Evolutionary conservation across 768 basidiomycete genomes (phyloP).

Genomic region (Dioszegia hungarica): DNA sequence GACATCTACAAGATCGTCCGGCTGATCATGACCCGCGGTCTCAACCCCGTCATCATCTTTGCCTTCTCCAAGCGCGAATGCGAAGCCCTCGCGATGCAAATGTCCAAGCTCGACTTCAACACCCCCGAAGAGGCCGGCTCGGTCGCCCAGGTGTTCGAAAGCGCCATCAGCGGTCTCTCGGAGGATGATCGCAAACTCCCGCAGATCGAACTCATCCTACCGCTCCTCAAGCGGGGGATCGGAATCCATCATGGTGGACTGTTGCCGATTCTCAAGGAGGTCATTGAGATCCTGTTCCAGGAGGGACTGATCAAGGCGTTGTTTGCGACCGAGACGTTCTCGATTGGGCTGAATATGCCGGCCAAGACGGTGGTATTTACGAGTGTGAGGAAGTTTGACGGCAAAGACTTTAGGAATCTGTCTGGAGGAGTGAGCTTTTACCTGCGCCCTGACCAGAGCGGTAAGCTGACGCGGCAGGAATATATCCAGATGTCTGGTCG

Average conservation of each 20-base stretch:
- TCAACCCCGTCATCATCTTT: conserved; percentile 97
- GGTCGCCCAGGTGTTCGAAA: conserved; percentile 82
- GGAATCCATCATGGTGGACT: conserved; percentile 98
- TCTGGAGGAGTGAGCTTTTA: conserved; percentile 52
- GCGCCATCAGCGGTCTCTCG: conserved; percentile 83
- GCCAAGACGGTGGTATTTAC: conserved; percentile 99
- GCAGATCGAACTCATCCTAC: conserved; percentile 86
- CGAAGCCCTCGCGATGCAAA: conserved; percentile 79
- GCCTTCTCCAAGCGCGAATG: conserved; percentile 98
- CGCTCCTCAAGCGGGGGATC: conserved; percentile 87
- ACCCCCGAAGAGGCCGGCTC: conserved; percentile 83
- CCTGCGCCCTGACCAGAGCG: neutral
- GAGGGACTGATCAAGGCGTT: conserved; percentile 96
- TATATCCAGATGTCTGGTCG: conserved; percentile 99
- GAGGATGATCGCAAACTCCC: conserved; percentile 82
- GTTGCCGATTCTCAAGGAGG: conserved; percentile 94
- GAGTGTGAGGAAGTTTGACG: conserved; percentile 90
- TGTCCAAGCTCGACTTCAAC: conserved; percentile 96
- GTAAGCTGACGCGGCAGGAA: conserved; percentile 58
- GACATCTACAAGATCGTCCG: conserved; percentile 97
- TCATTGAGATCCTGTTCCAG: conserved; percentile 98
- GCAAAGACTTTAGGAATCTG: conserved; percentile 84
- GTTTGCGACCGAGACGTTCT: conserved; percentile 87
- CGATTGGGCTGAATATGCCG: conserved; percentile 81
- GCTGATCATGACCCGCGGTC: conserved; percentile 97